Evolutionary conservation across 805 yeast species (phyloP).

Genomic region (Cyberlindnera xishuangbannaensis): DNA sequence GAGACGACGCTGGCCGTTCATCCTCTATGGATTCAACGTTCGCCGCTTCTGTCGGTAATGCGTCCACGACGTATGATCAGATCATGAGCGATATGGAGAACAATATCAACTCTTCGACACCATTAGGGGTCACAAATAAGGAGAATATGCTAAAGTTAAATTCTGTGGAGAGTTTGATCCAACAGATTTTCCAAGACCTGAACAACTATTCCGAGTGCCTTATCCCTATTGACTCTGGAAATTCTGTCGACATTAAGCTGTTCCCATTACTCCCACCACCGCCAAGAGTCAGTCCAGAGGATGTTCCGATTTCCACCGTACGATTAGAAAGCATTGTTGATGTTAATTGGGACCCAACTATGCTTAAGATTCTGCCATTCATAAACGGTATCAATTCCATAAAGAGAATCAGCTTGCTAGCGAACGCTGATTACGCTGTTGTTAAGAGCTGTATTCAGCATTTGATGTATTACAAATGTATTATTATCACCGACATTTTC

Average conservation of each 20-base stretch:
- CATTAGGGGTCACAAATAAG: slow-evolving; percentile 21
- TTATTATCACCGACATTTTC: slow-evolving; percentile 77
- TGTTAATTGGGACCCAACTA: slow-evolving; percentile 95
- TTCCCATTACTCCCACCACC: slow-evolving; percentile 85
- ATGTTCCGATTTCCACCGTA: slow-evolving; percentile 91
- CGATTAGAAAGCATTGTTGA: slow-evolving; percentile 68
- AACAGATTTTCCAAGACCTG: slow-evolving; percentile 89
- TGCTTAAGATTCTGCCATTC: slow-evolving; percentile 79
- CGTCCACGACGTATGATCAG: slow-evolving; percentile 22
- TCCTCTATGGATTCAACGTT: slow-evolving; percentile 18
- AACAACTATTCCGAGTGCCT: slow-evolving; percentile 95
- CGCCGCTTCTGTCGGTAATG: slow-evolving; percentile 7
- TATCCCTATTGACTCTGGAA: slow-evolving; percentile 86
- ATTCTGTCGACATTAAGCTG: slow-evolving; percentile 87
- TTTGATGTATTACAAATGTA: slow-evolving; percentile 82
- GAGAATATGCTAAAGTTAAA: slow-evolving; percentile 26
- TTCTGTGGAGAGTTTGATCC: slow-evolving; percentile 69
- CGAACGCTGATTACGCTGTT: slow-evolving; percentile 72
- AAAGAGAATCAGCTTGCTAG: slow-evolving; percentile 64
- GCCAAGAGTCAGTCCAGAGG: slow-evolving; percentile 66
- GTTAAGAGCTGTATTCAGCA: slow-evolving; percentile 89
- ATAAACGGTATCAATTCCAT: slow-evolving; percentile 88
- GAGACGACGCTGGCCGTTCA: slow-evolving; percentile 13
- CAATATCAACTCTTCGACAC: slow-evolving; percentile 21
- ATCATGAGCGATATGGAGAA: slow-evolving; percentile 25